Percentiles rank a stretch among this genome's conserved stretches.
Evolutionary conservation across 495 filamentous ascomycete genomes (phyloP).

Genomic region (Talaromyces borbonicus): DNA sequence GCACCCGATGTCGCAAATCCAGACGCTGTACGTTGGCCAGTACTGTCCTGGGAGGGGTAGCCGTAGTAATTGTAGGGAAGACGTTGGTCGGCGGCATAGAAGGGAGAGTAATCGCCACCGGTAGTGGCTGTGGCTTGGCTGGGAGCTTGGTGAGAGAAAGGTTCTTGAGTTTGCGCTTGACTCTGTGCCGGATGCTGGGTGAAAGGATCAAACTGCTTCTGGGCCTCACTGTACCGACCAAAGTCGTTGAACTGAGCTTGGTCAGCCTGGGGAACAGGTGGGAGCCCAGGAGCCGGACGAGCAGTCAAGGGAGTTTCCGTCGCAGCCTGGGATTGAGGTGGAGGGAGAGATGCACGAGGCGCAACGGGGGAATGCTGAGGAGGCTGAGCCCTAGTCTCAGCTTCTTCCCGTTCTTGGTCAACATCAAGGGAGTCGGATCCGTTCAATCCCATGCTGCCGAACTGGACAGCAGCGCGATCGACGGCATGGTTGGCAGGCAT

Average conservation of each 20-base stretch:
- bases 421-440: constrained; percentile 71
- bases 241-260: constrained; percentile 45
- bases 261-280: constrained; percentile 51
- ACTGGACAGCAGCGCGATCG: constrained; percentile 89
- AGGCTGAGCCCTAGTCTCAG: constrained; percentile 89
- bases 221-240: constrained; percentile 61
- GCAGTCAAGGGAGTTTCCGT: constrained; percentile 52
- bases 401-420: constrained; percentile 88
- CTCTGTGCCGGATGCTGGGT: constrained; percentile 62
- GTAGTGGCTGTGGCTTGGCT: constrained; percentile 47
- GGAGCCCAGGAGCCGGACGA: constrained; percentile 59
- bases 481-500: constrained; percentile 99
- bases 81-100: constrained; percentile 78
- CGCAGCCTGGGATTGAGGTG: constrained; percentile 43
- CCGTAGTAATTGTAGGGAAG: constrained; percentile 74
- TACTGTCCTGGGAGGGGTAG: constrained; percentile 68
- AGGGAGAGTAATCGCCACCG: constrained; percentile 71
- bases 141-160: constrained; percentile 48
- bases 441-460: constrained; percentile 89
- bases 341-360: constrained; percentile 87
- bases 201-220: constrained; percentile 86
- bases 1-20: constrained; percentile 60
- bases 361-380: constrained; percentile 88
- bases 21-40: constrained; percentile 53
- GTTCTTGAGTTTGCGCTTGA: constrained; percentile 52